phyloP scores from a whole-genome alignment of 192 early-diverging fungal species.

The Entrophospora sp. region DNA sequence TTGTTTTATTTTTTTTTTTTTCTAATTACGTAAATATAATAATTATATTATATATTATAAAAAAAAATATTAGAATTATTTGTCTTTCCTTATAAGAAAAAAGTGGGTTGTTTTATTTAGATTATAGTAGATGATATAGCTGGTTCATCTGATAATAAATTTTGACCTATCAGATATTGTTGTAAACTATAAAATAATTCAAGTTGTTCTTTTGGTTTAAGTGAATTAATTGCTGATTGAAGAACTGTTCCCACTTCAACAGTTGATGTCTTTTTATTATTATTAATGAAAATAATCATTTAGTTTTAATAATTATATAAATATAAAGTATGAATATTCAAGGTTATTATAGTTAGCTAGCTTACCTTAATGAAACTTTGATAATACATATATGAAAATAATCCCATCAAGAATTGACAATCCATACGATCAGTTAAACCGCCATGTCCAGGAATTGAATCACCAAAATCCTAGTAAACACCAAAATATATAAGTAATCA shows the following conservation, averaged over 20 bases:
- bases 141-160: slow-evolving; percentile 20
- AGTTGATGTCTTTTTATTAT: slow-evolving; percentile 17
- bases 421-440: slow-evolving; percentile 97
- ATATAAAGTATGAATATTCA: neutral
- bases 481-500: neutral
- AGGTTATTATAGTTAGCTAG: neutral
- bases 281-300: too few species aligned
- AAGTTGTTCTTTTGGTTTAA: slow-evolving; percentile 29
- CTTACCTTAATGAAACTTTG: slow-evolving; percentile 73
- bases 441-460: slow-evolving; percentile 95
- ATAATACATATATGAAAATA: slow-evolving; percentile 88
- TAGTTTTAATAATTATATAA: neutral
- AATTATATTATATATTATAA: too few species aligned
- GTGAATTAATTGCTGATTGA: slow-evolving; percentile 22
- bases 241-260: slow-evolving; percentile 28
- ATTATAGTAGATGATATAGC: too few species aligned
- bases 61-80: too few species aligned
- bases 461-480: slow-evolving; percentile 90
- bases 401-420: slow-evolving; percentile 96
- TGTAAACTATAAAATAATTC: slow-evolving; percentile 32
- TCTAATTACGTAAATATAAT: too few species aligned
- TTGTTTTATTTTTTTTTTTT: too few species aligned
- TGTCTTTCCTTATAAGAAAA: too few species aligned
- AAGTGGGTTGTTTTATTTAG: too few species aligned
- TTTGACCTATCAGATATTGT: slow-evolving; percentile 35